Conservation (phyloP, 129 eudicot species). For the Tagetes patula region DNA sequence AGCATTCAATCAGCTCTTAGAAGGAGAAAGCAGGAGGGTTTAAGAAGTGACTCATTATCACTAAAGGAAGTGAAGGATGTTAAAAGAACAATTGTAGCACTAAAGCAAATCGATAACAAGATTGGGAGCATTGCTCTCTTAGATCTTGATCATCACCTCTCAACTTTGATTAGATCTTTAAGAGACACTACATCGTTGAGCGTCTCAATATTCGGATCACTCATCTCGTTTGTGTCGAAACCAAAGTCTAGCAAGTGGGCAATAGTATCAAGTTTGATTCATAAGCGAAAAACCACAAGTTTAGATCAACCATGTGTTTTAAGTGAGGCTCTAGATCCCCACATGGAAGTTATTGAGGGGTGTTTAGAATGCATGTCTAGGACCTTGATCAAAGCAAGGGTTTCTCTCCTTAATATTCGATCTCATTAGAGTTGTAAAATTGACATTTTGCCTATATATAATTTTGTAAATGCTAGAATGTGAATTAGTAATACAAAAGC, state of each 20-base stretch:
- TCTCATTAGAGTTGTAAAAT: slow-evolving; percentile 29
- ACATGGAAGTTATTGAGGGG: slow-evolving; percentile 37
- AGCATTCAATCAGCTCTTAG: slow-evolving; percentile 38
- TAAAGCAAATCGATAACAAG: slow-evolving; percentile 31
- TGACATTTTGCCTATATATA: slow-evolving; percentile 14
- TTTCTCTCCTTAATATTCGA: slow-evolving; percentile 43
- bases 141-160: slow-evolving; percentile 32
- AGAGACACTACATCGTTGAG: slow-evolving; percentile 36
- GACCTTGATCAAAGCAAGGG: slow-evolving; percentile 47
- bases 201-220: slow-evolving; percentile 33
- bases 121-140: neutral
- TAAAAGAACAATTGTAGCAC: slow-evolving; percentile 13
- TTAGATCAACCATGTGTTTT: slow-evolving; percentile 23
- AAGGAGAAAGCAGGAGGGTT: slow-evolving; percentile 31
- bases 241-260: slow-evolving; percentile 38
- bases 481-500: neutral
- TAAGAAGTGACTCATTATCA: slow-evolving; percentile 10
- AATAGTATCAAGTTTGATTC: slow-evolving; percentile 35
- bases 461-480: slow-evolving; percentile 18
- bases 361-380: slow-evolving; percentile 44
- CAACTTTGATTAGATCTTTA: slow-evolving; percentile 29
- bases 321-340: slow-evolving; percentile 37
- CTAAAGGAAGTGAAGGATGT: slow-evolving; percentile 34
- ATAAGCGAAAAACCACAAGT: slow-evolving; percentile 3
- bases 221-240: slow-evolving; percentile 31